These are phyloP conservation scores for Microthlaspi erraticum DNA, from an alignment of 345 rosid genomes.

Conservation along the genomic window DNA sequence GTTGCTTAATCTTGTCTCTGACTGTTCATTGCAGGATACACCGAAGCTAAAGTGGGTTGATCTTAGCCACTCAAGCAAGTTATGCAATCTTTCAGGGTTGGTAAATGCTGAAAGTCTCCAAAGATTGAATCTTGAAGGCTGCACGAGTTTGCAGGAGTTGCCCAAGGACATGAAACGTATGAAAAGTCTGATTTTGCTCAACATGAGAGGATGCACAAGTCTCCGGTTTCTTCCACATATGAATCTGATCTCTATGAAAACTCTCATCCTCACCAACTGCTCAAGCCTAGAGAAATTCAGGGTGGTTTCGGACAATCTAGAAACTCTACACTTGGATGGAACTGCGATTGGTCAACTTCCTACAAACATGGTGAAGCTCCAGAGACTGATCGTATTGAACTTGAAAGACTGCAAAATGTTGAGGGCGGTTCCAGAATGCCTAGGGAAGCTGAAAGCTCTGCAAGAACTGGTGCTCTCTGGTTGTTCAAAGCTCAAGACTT, in stretches of 20 bases:
- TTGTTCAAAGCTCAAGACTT: constrained; percentile 15
- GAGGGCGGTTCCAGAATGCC: constrained; percentile 10
- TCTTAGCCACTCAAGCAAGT: constrained; percentile 29
- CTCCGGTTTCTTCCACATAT: constrained; percentile 13
- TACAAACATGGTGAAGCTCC: constrained; percentile 10
- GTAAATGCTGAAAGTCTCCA: constrained; percentile 38
- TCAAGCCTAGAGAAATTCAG: constrained; percentile 6
- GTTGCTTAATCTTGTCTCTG: background rate
- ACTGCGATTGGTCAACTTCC: constrained; percentile 33
- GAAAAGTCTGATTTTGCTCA: constrained; percentile 27
- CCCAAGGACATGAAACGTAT: constrained; percentile 3
- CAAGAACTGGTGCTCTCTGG: constrained; percentile 36
- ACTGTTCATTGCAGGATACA: constrained; percentile 29
- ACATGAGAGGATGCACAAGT: constrained; percentile 37
- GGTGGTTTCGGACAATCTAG: constrained; percentile 18
- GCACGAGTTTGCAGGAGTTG: constrained; percentile 33
- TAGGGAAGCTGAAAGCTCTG: constrained; percentile 32
- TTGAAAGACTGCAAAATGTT: constrained; percentile 26
- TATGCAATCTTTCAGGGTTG: constrained; percentile 35
- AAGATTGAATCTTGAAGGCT: constrained; percentile 36
- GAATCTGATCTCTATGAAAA: constrained; percentile 16
- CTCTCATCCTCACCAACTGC: constrained; percentile 42
- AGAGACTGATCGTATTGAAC: constrained; percentile 29
- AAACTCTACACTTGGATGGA: constrained; percentile 30
- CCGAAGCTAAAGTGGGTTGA: constrained; percentile 41